A percentile compares a stretch with the other conserved stretches of the same genome.
These are phyloP conservation scores for Gardenia jasminoides DNA, from an alignment of 257 asterid genomes.

Conservation along the genomic window DNA sequence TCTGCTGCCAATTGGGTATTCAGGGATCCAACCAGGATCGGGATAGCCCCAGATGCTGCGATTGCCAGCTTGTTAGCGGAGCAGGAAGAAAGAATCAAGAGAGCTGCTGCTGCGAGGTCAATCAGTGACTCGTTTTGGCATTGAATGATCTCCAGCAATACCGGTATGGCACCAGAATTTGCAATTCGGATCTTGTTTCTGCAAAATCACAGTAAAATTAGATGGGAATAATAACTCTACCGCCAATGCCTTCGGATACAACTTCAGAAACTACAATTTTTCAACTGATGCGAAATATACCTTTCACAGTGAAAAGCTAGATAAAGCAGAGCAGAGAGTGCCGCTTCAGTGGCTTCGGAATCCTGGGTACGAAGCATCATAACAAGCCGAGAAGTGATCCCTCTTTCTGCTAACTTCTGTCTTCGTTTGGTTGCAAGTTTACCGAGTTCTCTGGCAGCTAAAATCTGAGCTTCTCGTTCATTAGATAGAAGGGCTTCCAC, in stretches of 20 bases:
- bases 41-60: conserved; percentile 62
- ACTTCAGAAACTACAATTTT: background rate
- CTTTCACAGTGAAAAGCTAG: conserved; percentile 76
- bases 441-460: conserved; percentile 56
- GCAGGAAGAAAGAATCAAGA: conserved; percentile 66
- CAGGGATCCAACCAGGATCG: conserved; percentile 41
- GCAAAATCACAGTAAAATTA: conserved; percentile 26
- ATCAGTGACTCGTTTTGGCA: conserved; percentile 42
- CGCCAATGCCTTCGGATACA: background rate
- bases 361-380: conserved; percentile 57
- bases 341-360: conserved; percentile 60
- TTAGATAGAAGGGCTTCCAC: conserved; percentile 67
- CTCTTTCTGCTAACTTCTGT: conserved; percentile 53
- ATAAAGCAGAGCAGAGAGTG: conserved; percentile 68
- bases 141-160: conserved; percentile 44
- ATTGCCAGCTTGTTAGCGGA: conserved; percentile 57
- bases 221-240: background rate
- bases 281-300: conserved; percentile 24
- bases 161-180: conserved; percentile 59
- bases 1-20: conserved; percentile 29
- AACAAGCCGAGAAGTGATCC: conserved; percentile 49
- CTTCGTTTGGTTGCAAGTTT: conserved; percentile 47
- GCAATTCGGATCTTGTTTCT: conserved; percentile 63
- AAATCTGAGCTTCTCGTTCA: conserved; percentile 46
- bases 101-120: conserved; percentile 58